A percentile compares a stretch with the other conserved stretches of the same genome.
These are phyloP conservation scores for Ganoderma resinaceum DNA, from an alignment of 1,284 basidiomycete genomes.

Conservation along the genomic window DNA sequence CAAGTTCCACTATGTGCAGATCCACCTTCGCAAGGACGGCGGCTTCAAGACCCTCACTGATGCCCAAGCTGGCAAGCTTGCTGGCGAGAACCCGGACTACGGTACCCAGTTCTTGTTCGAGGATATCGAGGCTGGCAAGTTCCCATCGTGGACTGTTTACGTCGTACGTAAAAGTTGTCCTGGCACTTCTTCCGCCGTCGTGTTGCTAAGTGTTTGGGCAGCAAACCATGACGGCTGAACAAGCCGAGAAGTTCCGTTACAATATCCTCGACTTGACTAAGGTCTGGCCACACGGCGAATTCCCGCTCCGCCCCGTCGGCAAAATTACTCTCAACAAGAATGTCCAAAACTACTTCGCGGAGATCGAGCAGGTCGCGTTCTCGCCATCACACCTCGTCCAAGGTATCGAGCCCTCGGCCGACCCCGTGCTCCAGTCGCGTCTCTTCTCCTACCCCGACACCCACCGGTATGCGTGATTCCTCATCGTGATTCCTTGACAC, in stretches of 20 bases:
- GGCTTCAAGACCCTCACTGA: conserved; percentile 83
- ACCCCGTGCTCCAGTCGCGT: conserved; percentile 92
- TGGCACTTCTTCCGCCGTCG: not conserved
- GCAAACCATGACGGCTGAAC: conserved; percentile 90
- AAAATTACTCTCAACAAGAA: conserved; percentile 90
- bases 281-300: conserved; percentile 86
- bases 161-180: conserved; percentile 44
- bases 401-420: conserved; percentile 88
- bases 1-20: conserved; percentile 83
- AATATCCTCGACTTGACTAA: conserved; percentile 93
- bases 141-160: conserved; percentile 82
- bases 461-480: conserved; percentile 52
- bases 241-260: conserved; percentile 92
- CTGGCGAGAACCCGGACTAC: conserved; percentile 85
- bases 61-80: conserved; percentile 58
- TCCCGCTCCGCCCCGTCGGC: conserved; percentile 87
- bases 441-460: conserved; percentile 97
- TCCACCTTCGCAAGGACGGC: conserved; percentile 79
- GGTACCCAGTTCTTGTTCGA: conserved; percentile 81
- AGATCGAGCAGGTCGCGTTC: conserved; percentile 88
- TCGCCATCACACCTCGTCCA: conserved; percentile 87
- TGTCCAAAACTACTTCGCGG: conserved; percentile 85
- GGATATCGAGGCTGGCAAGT: conserved; percentile 79
- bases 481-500: not conserved
- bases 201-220: conserved; percentile 33